Evolutionary conservation across 2,329 filamentous ascomycete species (phyloP), one percentile per base, ranked within the genome.

Genomic region (Zymoseptoria ardabiliae): DNA sequence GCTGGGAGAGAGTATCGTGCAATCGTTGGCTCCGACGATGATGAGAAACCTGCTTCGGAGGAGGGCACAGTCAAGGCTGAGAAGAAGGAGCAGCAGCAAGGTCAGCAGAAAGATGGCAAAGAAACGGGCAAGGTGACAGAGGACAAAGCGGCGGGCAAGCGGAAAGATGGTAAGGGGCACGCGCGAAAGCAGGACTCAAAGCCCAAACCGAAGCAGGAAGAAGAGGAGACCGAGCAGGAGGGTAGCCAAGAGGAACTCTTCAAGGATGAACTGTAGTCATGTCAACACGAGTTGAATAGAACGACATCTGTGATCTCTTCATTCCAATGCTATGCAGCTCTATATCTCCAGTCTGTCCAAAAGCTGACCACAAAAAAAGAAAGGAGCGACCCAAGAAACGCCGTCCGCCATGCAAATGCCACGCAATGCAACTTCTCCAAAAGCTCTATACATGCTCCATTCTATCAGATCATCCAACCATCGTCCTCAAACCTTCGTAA

Each of bases 401-500:
- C 35, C 35, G 11, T 17, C 35, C 35, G 35, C 35, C 35, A 45
- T 45, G 35, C 35, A 13, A 45, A 45, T 45, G 35, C 25, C 35
- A 45, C 4, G 13, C 35, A 1, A 53, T 53, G 51, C 51, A 53
- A 19, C 8, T 53, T 5, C 19, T 21, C 50, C 22, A 19, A 41
- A 54, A 28, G 6, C 30, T 49, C 51, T 28, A 28, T 45, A 5
- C 11, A 53, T 28, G 22, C 51, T 28, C 20, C 8, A 23, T 13
- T n/a, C 22, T 53, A 13, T 53, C 28, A 6, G 9, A 23, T 58
- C 57, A 66, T 19, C 53, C 65, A 69, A 94, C 81, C 66, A 85
- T 78, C 63, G 80, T 81, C 77, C 91, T 91, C 73, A 99, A 75
- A 13, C 86, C 88, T 75, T 97, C 94, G 72, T 92, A 97, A 62